Conservation (phyloP, 306 rosid genomes). For the peach (Prunus persica) region DNA sequence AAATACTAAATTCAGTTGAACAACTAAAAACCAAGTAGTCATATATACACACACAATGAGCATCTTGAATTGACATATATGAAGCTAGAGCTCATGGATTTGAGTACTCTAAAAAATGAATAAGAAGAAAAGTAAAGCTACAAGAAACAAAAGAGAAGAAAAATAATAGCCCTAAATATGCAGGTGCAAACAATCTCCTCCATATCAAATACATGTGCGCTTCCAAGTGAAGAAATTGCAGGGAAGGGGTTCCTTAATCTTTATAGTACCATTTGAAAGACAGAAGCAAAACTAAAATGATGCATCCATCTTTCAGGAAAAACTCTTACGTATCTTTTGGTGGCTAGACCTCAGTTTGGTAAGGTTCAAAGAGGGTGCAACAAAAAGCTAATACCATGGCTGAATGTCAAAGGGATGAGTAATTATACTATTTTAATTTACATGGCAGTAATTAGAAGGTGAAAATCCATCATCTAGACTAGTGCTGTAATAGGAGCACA, state of each 20-base stretch:
- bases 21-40: slow-evolving; percentile 1
- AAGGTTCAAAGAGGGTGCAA: background rate
- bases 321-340: background rate
- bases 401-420: background rate
- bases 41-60: background rate
- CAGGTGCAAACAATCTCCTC: background rate
- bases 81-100: background rate
- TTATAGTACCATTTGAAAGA: background rate
- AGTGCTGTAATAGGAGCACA: background rate
- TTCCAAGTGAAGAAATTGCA: background rate
- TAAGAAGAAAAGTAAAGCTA: background rate
- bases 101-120: background rate
- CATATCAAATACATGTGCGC: background rate
- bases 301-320: too few relatives aligned
- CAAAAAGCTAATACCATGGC: background rate
- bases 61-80: background rate
- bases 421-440: background rate
- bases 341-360: background rate
- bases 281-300: background rate
- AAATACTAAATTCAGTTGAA: slow-evolving; percentile 18
- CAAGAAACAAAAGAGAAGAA: background rate
- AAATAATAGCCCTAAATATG: background rate
- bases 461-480: background rate
- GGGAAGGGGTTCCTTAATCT: background rate
- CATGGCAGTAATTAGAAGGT: background rate